phyloP scores from a whole-genome alignment of 352 stramenopile species.

The Globisporangium recalcitrans region DNA sequence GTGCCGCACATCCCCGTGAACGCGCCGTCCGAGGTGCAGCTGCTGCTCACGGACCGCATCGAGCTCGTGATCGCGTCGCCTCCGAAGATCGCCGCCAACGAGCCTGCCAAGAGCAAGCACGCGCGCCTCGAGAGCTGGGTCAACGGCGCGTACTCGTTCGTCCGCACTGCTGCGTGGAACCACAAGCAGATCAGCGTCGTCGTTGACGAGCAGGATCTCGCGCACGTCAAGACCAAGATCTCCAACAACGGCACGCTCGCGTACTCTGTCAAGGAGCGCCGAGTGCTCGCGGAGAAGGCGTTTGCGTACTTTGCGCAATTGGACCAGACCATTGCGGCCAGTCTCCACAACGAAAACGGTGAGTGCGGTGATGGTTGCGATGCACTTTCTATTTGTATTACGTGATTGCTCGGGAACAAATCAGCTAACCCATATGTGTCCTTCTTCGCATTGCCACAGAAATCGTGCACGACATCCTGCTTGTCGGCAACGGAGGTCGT shows the following conservation, averaged over 20 bases:
- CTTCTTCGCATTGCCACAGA: conserved; percentile 17
- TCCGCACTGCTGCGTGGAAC: conserved; percentile 82
- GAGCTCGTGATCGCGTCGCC: conserved; percentile 61
- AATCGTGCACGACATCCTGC: conserved; percentile 82
- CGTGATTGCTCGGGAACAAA: not conserved
- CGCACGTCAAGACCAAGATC: conserved; percentile 43
- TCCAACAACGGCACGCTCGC: conserved; percentile 57
- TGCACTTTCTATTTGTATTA: not conserved
- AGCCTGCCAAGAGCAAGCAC: conserved; percentile 36
- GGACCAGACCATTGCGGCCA: conserved; percentile 56
- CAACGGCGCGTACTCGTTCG: conserved; percentile 69
- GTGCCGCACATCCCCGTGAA: conserved; percentile 66
- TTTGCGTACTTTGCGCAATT: conserved; percentile 73
- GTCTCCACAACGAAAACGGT: conserved; percentile 43
- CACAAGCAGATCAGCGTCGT: conserved; percentile 85
- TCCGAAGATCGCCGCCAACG: conserved; percentile 26
- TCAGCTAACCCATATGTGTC: not conserved
- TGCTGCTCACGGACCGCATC: conserved; percentile 66
- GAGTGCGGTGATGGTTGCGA: conserved; percentile 7
- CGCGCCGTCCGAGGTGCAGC: conserved; percentile 54
- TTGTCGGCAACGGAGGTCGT: conserved; percentile 90
- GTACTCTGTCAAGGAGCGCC: conserved; percentile 67
- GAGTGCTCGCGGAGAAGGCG: conserved; percentile 68
- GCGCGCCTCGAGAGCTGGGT: conserved; percentile 58
- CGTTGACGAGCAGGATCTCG: conserved; percentile 59